Base-by-base conservation (phyloP, 2,329 filamentous ascomycete genomes). In the Colletotrichum sp. region DNA sequence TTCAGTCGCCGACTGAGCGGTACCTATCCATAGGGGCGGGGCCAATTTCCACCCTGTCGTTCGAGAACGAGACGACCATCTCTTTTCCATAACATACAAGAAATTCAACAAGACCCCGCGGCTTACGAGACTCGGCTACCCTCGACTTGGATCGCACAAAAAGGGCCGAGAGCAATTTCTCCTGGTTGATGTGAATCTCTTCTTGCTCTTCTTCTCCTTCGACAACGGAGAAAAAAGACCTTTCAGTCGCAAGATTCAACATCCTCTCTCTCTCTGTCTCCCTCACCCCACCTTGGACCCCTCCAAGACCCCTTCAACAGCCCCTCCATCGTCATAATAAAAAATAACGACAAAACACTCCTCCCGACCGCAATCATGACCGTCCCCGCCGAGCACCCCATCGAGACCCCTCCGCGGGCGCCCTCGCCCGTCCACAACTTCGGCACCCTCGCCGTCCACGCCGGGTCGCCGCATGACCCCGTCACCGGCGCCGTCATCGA, bases 401-500 rank as follows among this genome's bases (percentile, higher is more conserved):
- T 84, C 77, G 71, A 77, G 64, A 79, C 78, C 71, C 78, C 78
- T 52, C 78, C 78, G 52, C 71, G 77, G 75, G 78, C 78, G 27
- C 78, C 93, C 49, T 93, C 94, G 61, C 94, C 95, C 78, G 90
- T 93, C 74, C 93, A 95, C 84, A 90, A 92, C 78, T 99, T 99
- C 86, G 97, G 95, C 77, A 99, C 97, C 64, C 91, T 98, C 77
- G 97, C 97, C 73, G 97, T 99, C 25, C 97, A 99, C 86, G 96
- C 96, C 78, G 97, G 97, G 77, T 92, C 95, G 59, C 95, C 95
- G 81, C 95, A 98, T 85, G 97, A 99, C 87, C 95, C 96, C 64
- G 89, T 92, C 55, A 99, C 96, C 29, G 97, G 97, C 78, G 97
- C 97, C 80, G 97, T 99, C 81, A 99, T 99, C 84, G 95, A 97